These are phyloP conservation scores for Skeletonema costatum DNA, from an alignment of 108 stramenopile genomes.

Conservation along the genomic window DNA sequence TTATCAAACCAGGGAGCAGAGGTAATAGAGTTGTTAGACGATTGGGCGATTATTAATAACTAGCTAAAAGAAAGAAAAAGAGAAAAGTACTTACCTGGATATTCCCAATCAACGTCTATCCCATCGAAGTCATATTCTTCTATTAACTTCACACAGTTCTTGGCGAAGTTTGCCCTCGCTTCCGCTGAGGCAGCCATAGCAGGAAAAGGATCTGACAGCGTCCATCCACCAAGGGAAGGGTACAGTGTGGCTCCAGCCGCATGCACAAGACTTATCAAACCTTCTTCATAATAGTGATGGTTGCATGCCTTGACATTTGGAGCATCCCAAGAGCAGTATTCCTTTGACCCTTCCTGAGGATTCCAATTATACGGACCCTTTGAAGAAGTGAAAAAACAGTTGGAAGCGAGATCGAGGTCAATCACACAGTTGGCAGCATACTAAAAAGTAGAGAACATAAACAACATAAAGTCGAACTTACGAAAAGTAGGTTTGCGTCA, in stretches of 20 bases:
- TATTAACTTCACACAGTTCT: slow-evolving; percentile 20
- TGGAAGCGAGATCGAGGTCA: background rate
- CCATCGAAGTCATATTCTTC: slow-evolving; percentile 41
- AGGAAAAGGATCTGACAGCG: slow-evolving; percentile 34
- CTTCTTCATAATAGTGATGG: slow-evolving; percentile 28
- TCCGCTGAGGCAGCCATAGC: slow-evolving; percentile 8
- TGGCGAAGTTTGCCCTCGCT: slow-evolving; percentile 23
- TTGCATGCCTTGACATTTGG: slow-evolving; percentile 29
- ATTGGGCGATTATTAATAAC: no score
- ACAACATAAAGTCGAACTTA: background rate
- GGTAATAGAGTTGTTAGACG: no score
- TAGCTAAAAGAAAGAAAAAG: no score
- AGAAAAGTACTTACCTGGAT: background rate
- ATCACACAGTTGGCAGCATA: background rate
- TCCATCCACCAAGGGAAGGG: slow-evolving; percentile 42
- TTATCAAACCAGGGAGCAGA: no score
- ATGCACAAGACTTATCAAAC: slow-evolving; percentile 36
- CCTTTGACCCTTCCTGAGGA: background rate
- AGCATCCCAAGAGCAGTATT: slow-evolving; percentile 38
- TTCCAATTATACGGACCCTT: slow-evolving; percentile 39
- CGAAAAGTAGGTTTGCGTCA: background rate
- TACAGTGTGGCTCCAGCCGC: slow-evolving; percentile 36
- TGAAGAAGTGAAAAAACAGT: no score
- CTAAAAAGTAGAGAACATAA: background rate
- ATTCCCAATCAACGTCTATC: slow-evolving; percentile 20